phyloP scores from a whole-genome alignment of 2,329 filamentous ascomycete species.

The Apiospora kogelbergensis region DNA sequence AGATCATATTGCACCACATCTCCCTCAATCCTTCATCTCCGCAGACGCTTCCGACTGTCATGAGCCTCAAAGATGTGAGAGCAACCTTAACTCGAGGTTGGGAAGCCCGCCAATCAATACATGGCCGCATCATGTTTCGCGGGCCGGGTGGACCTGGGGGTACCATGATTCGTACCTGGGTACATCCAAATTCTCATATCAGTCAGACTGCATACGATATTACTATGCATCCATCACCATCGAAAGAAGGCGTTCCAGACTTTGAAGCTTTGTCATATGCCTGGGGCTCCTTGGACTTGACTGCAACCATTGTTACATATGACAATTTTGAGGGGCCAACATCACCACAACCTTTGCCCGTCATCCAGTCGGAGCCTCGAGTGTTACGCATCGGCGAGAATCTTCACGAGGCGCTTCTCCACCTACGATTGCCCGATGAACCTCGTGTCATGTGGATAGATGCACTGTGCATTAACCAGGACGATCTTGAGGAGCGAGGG shows the following conservation, averaged over 20 bases:
- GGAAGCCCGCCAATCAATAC: not conserved
- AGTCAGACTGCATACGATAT: not conserved
- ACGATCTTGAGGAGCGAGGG: not conserved
- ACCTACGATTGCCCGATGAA: not conserved
- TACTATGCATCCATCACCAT: not conserved
- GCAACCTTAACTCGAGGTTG: not conserved
- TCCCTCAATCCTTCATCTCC: not conserved
- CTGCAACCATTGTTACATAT: too few species aligned
- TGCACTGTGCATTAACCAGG: not conserved
- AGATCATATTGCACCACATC: not conserved
- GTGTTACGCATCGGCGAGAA: not conserved
- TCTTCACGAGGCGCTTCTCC: not conserved
- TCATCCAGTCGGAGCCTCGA: too few species aligned
- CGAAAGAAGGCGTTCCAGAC: rapidly evolving
- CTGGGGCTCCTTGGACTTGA: not conserved
- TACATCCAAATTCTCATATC: not conserved
- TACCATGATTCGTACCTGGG: not conserved
- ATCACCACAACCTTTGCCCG: too few species aligned
- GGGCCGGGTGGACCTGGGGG: not conserved
- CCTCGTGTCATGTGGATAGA: not conserved
- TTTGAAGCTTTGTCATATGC: not conserved
- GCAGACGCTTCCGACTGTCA: not conserved
- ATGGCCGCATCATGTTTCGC: not conserved
- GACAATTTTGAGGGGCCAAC: too few species aligned
- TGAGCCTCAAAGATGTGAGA: not conserved